Evolutionary conservation across 2,329 filamentous ascomycete genomes (phyloP).

Genomic region (Gaeumannomyces sp.): DNA sequence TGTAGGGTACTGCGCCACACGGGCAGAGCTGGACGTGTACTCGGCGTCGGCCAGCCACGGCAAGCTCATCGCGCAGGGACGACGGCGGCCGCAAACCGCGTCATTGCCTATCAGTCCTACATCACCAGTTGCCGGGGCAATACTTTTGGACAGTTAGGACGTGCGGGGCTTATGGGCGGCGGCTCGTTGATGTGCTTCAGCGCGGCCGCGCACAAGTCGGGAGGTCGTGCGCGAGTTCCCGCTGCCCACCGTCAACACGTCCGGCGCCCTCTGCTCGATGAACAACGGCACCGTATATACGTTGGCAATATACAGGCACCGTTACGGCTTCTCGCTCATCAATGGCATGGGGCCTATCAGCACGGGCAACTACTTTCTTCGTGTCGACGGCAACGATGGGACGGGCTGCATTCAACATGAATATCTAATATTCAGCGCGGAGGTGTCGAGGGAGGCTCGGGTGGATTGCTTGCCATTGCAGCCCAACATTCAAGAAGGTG

Average conservation of each 20-base stretch:
- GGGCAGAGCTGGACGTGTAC: conserved; percentile 10
- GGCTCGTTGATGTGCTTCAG: conserved; percentile 10
- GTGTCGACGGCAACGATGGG: too few species aligned
- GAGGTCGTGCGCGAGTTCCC: conserved; percentile 10
- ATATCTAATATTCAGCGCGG: neutral
- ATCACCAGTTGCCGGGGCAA: conserved; percentile 6
- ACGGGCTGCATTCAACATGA: neutral
- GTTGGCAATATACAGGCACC: neutral
- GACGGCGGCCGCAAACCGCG: neutral
- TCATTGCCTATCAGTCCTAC: conserved; percentile 11
- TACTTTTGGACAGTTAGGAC: conserved; percentile 10
- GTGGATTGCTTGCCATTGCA: too few species aligned
- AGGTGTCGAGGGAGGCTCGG: neutral
- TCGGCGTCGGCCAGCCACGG: conserved; percentile 12
- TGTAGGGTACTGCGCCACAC: conserved; percentile 16
- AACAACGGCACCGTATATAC: conserved; percentile 8
- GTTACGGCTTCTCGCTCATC: neutral
- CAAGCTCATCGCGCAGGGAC: conserved; percentile 8
- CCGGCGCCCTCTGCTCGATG: conserved; percentile 12
- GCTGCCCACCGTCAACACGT: neutral
- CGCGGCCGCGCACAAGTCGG: too few species aligned
- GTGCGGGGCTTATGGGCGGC: conserved; percentile 1
- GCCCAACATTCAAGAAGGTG: too few species aligned
- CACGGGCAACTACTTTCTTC: neutral
- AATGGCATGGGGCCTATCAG: neutral